phyloP scores from a whole-genome alignment of 1,284 basidiomycete genomes.

The Boletus sp. region DNA sequence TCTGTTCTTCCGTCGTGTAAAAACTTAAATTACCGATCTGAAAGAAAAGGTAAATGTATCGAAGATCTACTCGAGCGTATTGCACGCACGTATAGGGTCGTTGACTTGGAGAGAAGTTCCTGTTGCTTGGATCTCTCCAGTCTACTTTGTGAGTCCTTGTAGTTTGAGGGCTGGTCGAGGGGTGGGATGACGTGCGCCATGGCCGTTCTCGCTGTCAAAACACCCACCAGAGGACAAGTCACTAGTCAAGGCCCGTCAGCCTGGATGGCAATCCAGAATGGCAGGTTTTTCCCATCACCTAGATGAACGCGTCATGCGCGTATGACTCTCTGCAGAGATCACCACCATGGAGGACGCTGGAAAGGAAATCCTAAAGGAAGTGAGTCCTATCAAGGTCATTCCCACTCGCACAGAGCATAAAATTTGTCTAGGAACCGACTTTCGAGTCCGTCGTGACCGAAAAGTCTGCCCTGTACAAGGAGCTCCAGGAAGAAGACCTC shows the following conservation, averaged over 20 bases:
- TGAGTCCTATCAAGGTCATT: constrained; percentile 35
- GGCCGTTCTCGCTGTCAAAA: constrained; percentile 16
- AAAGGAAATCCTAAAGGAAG: constrained; percentile 84
- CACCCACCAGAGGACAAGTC: not conserved
- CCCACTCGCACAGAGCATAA: not conserved
- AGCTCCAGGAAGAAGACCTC: constrained; percentile 88
- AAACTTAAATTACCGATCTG: constrained; percentile 96
- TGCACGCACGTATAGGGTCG: constrained; percentile 69
- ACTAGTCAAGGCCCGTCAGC: too few relatives aligned
- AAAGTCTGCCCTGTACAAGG: constrained; percentile 81
- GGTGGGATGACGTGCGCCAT: constrained; percentile 88
- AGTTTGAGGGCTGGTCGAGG: constrained; percentile 91
- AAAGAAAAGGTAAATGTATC: constrained; percentile 13
- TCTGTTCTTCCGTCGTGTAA: constrained; percentile 98
- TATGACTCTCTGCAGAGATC: constrained; percentile 17
- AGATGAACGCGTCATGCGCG: constrained; percentile 34
- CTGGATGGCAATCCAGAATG: constrained; percentile 12
- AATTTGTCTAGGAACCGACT: constrained; percentile 70
- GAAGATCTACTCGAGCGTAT: not conserved
- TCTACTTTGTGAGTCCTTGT: constrained; percentile 85
- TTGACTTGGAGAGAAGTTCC: constrained; percentile 67
- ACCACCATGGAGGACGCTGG: constrained; percentile 70
- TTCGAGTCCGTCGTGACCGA: constrained; percentile 85
- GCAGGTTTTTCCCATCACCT: constrained; percentile 28
- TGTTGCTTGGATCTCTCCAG: constrained; percentile 68